Evolutionary conservation across 1,139 yeast species (phyloP).

Genomic region (Zygosaccharomyces sapae): DNA sequence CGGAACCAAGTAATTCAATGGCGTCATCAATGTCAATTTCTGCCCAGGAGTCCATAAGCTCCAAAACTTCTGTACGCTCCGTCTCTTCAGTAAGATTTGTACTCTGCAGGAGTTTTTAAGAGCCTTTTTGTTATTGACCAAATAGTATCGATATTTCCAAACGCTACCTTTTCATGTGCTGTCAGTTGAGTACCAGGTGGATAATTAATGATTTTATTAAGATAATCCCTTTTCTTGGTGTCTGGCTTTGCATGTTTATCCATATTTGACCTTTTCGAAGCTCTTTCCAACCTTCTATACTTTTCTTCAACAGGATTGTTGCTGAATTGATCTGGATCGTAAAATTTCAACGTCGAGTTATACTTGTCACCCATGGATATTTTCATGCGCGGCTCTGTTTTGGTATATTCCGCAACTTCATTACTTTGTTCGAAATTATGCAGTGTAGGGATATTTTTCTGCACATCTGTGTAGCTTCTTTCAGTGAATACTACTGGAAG

Average conservation of each 20-base stretch:
- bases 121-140: conserved; percentile 70
- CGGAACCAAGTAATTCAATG: conserved; percentile 78
- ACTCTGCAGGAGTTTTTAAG: conserved; percentile 83
- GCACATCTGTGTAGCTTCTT: conserved; percentile 38
- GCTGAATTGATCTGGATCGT: conserved; percentile 63
- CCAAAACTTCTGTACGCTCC: conserved; percentile 76
- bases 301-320: conserved; percentile 86
- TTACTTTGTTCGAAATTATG: conserved; percentile 29
- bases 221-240: conserved; percentile 72
- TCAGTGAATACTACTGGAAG: conserved; percentile 80
- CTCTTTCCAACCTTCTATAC: conserved; percentile 75
- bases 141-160: conserved; percentile 88
- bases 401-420: conserved; percentile 30
- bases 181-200: conserved; percentile 81
- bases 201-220: conserved; percentile 61
- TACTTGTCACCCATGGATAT: conserved; percentile 35
- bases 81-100: conserved; percentile 83
- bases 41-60: conserved; percentile 55
- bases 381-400: conserved; percentile 27
- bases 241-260: conserved; percentile 89
- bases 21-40: conserved; percentile 92
- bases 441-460: conserved; percentile 35
- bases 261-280: conserved; percentile 63
- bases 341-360: conserved; percentile 45
- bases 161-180: conserved; percentile 78